phyloP scores from a whole-genome alignment of 345 rosid genomes.

The Murraya koenigii region DNA sequence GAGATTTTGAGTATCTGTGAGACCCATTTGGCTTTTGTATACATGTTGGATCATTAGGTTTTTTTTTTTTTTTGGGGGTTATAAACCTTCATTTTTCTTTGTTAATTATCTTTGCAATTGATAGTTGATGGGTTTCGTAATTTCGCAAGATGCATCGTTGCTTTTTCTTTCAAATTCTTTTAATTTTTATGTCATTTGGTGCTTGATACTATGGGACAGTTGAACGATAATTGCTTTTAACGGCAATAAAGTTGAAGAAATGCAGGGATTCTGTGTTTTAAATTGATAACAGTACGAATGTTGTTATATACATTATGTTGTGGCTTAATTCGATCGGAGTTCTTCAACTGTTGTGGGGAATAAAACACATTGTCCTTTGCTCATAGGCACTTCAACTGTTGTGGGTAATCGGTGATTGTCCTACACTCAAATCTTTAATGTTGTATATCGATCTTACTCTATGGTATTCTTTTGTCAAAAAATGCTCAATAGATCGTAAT shows the following conservation, averaged over 20 bases:
- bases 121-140: not conserved
- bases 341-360: too few relatives aligned
- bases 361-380: not conserved
- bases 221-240: not conserved
- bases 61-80: too few relatives aligned
- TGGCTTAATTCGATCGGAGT: not conserved
- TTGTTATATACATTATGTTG: not conserved
- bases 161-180: not conserved
- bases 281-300: not conserved
- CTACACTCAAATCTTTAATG: not conserved
- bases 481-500: constrained; percentile 21
- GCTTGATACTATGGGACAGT: not conserved
- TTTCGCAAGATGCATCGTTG: not conserved
- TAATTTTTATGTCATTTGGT: not conserved
- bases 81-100: not conserved
- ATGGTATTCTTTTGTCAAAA: constrained; percentile 1
- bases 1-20: not conserved
- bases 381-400: not conserved
- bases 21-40: not conserved
- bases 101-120: not conserved
- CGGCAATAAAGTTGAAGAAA: not conserved
- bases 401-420: not conserved
- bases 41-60: not conserved
- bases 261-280: not conserved
- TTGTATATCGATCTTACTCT: not conserved